Evolutionary conservation across 2,329 filamentous ascomycete species (phyloP).

Genomic region (Cercospora beticola): DNA sequence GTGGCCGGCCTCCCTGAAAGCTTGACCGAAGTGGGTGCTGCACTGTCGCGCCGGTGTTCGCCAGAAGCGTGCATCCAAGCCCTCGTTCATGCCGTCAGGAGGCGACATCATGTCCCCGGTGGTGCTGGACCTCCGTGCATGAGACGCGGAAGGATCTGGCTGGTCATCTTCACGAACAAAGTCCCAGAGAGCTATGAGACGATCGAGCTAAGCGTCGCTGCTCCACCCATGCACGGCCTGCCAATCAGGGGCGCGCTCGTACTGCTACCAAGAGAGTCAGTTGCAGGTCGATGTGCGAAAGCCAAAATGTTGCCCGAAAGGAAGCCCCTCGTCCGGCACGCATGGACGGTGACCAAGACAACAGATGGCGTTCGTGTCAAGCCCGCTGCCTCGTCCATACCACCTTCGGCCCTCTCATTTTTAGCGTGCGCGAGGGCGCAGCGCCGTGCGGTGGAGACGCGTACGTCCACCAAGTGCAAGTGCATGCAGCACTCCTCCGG

Average conservation of each 20-base stretch:
- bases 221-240: slow-evolving; percentile 11
- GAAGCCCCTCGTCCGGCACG: slow-evolving; percentile 13
- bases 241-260: slow-evolving; percentile 12
- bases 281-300: slow-evolving; percentile 17
- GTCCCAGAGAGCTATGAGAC: slow-evolving; percentile 9
- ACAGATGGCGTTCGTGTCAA: slow-evolving; percentile 13
- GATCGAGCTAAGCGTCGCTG: slow-evolving; percentile 1
- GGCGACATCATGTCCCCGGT: slow-evolving; percentile 17
- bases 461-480: slow-evolving; percentile 11
- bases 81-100: slow-evolving; percentile 17
- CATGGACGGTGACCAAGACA: slow-evolving; percentile 1
- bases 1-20: slow-evolving; percentile 12
- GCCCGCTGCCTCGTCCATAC: not conserved
- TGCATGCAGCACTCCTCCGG: slow-evolving; percentile 21
- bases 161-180: slow-evolving; percentile 12
- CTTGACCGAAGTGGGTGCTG: slow-evolving; percentile 14
- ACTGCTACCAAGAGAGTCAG: slow-evolving; percentile 12
- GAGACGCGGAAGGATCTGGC: slow-evolving; percentile 19
- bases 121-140: slow-evolving; percentile 11
- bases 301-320: slow-evolving; percentile 13
- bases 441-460: slow-evolving; percentile 13
- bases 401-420: slow-evolving; percentile 3
- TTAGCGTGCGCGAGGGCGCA: slow-evolving; percentile 4
- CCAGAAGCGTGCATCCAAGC: slow-evolving; percentile 10
- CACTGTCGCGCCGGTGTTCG: slow-evolving; percentile 11